phyloP scores from a whole-genome alignment of 345 rosid genomes.

The Arabidopsis thaliana region TAIR10.1 NC_003070.9:371501-372000 shows the following conservation, averaged over 20 bases:
- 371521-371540: not conserved
- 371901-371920: slow-evolving; percentile 24
- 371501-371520: not conserved
- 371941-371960: slow-evolving; percentile 22
- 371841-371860: not conserved
- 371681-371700: not conserved
- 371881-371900: slow-evolving; percentile 23
- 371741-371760: not conserved
- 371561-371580: too few relatives aligned
- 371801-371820: too few relatives aligned
- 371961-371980: not conserved
- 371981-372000: not conserved
- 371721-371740: not conserved
- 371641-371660: too few relatives aligned
- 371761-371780: not conserved
- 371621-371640: too few relatives aligned
- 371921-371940: slow-evolving; percentile 23
- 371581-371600: too few relatives aligned
- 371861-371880: slow-evolving; percentile 26
- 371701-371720: not conserved
- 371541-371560: too few relatives aligned
- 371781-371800: not conserved
- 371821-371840: not conserved
- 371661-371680: not conserved
- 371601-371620: too few relatives aligned